These are phyloP conservation scores for Aspergillus quadrilineatus DNA, from an alignment of 2,329 filamentous ascomycete genomes.

Conservation along the genomic window DNA sequence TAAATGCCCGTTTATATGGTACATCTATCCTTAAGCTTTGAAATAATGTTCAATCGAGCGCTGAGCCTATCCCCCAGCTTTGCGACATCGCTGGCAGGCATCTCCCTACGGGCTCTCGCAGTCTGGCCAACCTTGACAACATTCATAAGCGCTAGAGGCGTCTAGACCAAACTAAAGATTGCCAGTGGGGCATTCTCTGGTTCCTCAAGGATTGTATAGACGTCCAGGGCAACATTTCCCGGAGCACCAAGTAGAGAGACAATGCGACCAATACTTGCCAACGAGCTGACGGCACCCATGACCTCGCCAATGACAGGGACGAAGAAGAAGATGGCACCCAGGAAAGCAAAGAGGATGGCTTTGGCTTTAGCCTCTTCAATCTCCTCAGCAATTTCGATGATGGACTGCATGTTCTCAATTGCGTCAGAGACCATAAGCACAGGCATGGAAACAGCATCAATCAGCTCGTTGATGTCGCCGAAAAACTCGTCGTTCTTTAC, in stretches of 20 bases:
- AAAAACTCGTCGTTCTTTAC: not conserved
- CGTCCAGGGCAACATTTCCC: constrained; percentile 16
- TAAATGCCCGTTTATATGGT: too few species aligned
- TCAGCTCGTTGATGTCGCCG: not conserved
- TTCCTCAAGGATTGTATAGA: constrained; percentile 22
- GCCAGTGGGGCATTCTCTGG: constrained; percentile 18
- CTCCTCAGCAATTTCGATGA: constrained; percentile 25
- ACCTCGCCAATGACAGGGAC: constrained; percentile 8
- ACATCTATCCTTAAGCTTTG: too few species aligned
- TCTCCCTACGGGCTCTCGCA: constrained; percentile 1
- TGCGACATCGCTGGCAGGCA: constrained; percentile 24
- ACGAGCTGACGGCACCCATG: not conserved
- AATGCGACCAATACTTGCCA: constrained; percentile 5
- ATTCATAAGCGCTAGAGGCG: constrained; percentile 13
- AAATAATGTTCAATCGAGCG: too few species aligned
- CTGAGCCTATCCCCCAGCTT: too few species aligned
- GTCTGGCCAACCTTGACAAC: constrained; percentile 7
- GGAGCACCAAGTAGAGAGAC: not conserved
- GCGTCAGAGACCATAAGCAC: constrained; percentile 7
- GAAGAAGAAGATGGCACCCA: constrained; percentile 24
- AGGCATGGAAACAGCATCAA: constrained; percentile 3
- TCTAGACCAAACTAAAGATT: constrained; percentile 5
- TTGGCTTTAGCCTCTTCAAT: constrained; percentile 27
- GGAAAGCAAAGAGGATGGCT: constrained; percentile 27
- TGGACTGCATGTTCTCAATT: constrained; percentile 21